phyloP scores from a whole-genome alignment of 441 rosid species.

The Bruguiera hainesii region DNA sequence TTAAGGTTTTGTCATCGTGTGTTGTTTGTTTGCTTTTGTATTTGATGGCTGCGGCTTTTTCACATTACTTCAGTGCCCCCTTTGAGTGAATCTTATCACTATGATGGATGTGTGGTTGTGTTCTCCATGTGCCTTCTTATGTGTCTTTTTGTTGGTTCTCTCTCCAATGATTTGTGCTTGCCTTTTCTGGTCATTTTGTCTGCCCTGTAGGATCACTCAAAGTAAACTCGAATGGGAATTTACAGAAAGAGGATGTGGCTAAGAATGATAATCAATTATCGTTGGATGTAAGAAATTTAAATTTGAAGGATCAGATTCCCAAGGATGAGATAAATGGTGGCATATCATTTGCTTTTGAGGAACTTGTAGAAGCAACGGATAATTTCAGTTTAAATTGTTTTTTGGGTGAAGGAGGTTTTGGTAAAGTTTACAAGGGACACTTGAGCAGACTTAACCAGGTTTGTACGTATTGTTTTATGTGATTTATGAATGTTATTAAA shows the following conservation, averaged over 20 bases:
- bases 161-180: background rate
- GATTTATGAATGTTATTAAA: too few species aligned
- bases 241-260: slow-evolving; percentile 27
- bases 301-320: slow-evolving; percentile 39
- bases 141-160: slow-evolving; percentile 5
- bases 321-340: slow-evolving; percentile 26
- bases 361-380: slow-evolving; percentile 42
- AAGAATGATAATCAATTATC: slow-evolving; percentile 38
- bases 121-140: slow-evolving; percentile 15
- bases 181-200: slow-evolving; percentile 12
- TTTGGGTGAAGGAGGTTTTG: slow-evolving; percentile 87
- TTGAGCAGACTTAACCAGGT: slow-evolving; percentile 56
- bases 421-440: slow-evolving; percentile 64
- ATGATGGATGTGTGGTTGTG: slow-evolving; percentile 12
- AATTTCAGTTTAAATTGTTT: slow-evolving; percentile 54
- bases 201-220: slow-evolving; percentile 33
- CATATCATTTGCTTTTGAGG: slow-evolving; percentile 44
- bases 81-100: background rate
- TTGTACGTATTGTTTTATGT: background rate
- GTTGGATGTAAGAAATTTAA: slow-evolving; percentile 35
- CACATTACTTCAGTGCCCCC: background rate
- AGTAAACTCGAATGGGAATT: slow-evolving; percentile 33
- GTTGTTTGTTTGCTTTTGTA: slow-evolving; percentile 16
- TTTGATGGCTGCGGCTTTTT: slow-evolving; percentile 16
- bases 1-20: slow-evolving; percentile 15